These are phyloP conservation scores for Spinacia oleracea DNA, from an alignment of 179 eudicot species.

Conservation along the genomic window DNA sequence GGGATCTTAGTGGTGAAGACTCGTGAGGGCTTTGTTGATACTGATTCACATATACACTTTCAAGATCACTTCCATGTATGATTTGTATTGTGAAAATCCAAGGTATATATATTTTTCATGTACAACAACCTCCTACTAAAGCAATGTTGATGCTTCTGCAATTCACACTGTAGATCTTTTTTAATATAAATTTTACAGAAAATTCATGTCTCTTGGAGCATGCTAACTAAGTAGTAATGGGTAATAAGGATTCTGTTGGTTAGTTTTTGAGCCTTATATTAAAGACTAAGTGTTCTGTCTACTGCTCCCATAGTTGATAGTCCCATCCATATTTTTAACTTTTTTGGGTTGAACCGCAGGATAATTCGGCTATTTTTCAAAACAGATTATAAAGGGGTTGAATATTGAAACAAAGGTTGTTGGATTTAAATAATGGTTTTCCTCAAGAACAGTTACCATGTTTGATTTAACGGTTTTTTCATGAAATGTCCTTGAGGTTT, in stretches of 20 bases:
- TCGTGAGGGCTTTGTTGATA: conserved; percentile 16
- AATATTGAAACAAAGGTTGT: too few species aligned
- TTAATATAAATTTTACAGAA: background rate
- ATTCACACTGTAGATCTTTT: background rate
- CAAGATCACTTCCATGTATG: background rate
- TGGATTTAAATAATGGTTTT: too few species aligned
- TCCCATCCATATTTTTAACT: too few species aligned
- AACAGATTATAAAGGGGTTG: too few species aligned
- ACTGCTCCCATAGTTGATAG: too few species aligned
- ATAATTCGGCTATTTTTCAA: too few species aligned
- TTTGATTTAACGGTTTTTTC: too few species aligned
- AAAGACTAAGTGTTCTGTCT: background rate
- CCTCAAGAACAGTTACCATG: too few species aligned
- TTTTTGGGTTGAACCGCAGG: too few species aligned
- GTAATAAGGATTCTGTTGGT: background rate
- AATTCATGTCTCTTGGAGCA: background rate
- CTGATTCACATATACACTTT: background rate
- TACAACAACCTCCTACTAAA: background rate
- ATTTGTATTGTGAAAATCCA: background rate
- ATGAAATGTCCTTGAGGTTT: too few species aligned
- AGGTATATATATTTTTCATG: background rate
- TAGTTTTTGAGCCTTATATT: background rate
- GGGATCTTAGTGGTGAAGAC: conserved; percentile 45
- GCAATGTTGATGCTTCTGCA: too few species aligned
- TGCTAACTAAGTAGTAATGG: background rate